Evolutionary conservation across 2,329 filamentous ascomycete species (phyloP), one percentile per base, ranked within the genome.

Genomic region (Trichoderma cornu-damae): DNA sequence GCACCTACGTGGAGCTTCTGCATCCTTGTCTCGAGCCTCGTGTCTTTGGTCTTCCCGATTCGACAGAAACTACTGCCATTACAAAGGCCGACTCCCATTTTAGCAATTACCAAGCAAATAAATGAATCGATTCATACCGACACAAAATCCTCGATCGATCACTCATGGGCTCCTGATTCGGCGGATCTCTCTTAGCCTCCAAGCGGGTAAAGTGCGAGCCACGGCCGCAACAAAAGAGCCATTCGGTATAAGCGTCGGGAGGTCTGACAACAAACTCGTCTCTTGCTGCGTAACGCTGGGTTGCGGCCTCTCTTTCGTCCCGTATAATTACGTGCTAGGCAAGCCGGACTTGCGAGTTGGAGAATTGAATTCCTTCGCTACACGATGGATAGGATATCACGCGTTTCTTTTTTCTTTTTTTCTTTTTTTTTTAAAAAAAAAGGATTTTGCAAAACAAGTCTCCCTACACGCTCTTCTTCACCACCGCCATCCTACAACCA

Each of bases 111-210:
- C 35, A 28, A 30, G 5, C 24, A 30, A 16, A 32, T n/a, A 34
- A 32, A 37, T 4, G 11, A 32, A 22, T 16, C 3, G 4, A 42
- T 38, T 16, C 6, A 14, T 28, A 22, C 48, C n/a, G 14, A 30
- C 6, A 8, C 16, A 8, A 2, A 4, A 44, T 18, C 9, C 8
- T 37, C 20, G 6, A 12, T 18, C 14, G 9, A n/a, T 38, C 42
- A n/a, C n/a, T n/a, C n/a, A n/a, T 38, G 14, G 52, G 32, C 42
- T 47, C 32, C 22, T 8, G 42, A 55, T 22, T 30, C 16, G 12
- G 42, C 52, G 52, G 40, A 47, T 38, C 42, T 47, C n/a, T 32
- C 52, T n/a, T 55, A 47, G 16, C 42, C 52, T 55, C 16, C 42
- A 47, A 55, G 16, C 28, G 24, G 52, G 32, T 55, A 55, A 32